Evolutionary conservation across 2,329 filamentous ascomycete species (phyloP), one percentile per base, ranked within the genome.

Genomic region (Penicillium sp.): DNA sequence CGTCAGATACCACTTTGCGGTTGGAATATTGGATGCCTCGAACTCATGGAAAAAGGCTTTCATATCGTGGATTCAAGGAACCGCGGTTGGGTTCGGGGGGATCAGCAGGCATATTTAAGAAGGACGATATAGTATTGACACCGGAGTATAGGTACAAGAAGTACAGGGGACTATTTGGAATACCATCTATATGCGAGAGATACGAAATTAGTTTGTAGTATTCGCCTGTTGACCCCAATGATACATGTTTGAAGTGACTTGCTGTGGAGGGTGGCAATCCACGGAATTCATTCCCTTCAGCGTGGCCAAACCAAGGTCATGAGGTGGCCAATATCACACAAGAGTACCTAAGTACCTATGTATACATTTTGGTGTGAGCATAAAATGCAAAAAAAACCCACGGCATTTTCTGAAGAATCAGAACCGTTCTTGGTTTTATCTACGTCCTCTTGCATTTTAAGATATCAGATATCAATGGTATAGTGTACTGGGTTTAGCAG

Each of bases 1-100:
- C 28, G 59, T 44, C 1, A 68, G 51, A 68, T 72, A 68, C 65
- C 66, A 68, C 49, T 64, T 64, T 8, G 67, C 57, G 17, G 8
- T 51, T 9, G 50, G n/a, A 9, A 68, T 58, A n/a, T 59, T 33
- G 10, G 66, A 64, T 22, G 22, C 30, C 37, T 62, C 9, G 12
- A 68, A 64, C 30, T 33, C 37, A 8, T 26, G 45, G 44, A 68
- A 68, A 4, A 65, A n/a, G n/a, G 47, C 13, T 56, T 53, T 58
- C 30, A 19, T 50, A 66, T 19, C 53, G 30, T 13, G 58, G 60
- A 22, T 60, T 49, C 9, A 58, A 44, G 1, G 40, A 37, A 44
- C 38, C 53, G 10, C 47, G 57, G 33, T 62, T 55, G 53, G 62
- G 12, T n/a, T 56, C 22, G 5, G 42, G 44, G 22, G 38, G 7